Base-by-base conservation (phyloP, 768 basidiomycete genomes). In the Clitopilus passeckerianus region DNA sequence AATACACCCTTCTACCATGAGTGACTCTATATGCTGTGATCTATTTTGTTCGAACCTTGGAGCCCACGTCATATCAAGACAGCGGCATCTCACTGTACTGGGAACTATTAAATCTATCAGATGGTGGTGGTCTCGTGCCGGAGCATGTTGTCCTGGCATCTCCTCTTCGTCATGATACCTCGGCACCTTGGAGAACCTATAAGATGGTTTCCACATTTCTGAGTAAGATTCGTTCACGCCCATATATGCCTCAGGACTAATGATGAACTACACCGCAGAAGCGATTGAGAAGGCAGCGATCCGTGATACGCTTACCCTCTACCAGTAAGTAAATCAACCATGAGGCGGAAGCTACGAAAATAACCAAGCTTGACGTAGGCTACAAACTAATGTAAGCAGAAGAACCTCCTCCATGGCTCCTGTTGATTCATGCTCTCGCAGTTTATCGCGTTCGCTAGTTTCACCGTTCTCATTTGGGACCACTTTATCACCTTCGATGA, bases 381-480 rank as follows among this genome's bases (percentile, higher is more conserved):
- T 57, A 6, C 30, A 7, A 20, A n/a, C 27, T 52, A 33, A 9
- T 41, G 2, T 53, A 22, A 18, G 12, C n/a, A 30, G 1, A 27
- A 57, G 0, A 56, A 60, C 34, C 15, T 57, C n/a, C 24, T 56
- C 18, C n/a, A 33, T n/a, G 34, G 35, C 52, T 60, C 34, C 52
- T 52, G 53, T n/a, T 20, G 24, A 15, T 9, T 34, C 16, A 2
- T 22, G 27, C 56, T 24, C 16, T 14, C 24, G 23, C 59, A 86
- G 84, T 79, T 74, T 57, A 74, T 86, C 34, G 84, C 80, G 12
- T 69, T 86, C 34, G 76, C 75, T 10, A 78, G 80, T 61, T 82
- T 81, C 64, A 77, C 77, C 1, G 65, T 81, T 14, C 71, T 86
- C 12, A 59, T 86, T 14, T 86, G 81, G 79, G 84, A 85, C 61